These are phyloP conservation scores for Davidsoniella neocaledoniae DNA, from an alignment of 2,329 filamentous ascomycete genomes.

Conservation along the genomic window DNA sequence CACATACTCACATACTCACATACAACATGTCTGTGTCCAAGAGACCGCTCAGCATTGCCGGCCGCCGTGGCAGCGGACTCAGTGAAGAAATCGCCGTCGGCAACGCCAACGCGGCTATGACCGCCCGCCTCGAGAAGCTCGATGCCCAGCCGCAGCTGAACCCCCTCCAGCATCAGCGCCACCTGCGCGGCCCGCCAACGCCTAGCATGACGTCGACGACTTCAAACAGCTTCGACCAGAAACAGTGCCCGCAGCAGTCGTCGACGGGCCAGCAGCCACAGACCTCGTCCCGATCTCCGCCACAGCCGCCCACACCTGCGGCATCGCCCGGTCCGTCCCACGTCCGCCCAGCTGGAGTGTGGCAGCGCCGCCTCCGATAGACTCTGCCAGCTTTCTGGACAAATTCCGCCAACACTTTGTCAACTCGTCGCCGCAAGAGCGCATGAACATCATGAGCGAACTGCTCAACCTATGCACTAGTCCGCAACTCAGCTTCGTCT, in stretches of 20 bases:
- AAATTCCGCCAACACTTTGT: conserved; percentile 69
- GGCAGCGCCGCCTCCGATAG: conserved; percentile 47
- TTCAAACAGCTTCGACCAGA: conserved; percentile 39
- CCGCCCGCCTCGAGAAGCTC: background rate
- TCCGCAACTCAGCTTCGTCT: conserved; percentile 87
- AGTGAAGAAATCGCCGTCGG: conserved; percentile 40
- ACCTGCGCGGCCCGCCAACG: conserved; percentile 41
- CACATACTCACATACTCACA: background rate
- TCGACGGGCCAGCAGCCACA: conserved; percentile 17
- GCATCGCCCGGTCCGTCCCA: conserved; percentile 47
- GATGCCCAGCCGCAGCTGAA: conserved; percentile 20
- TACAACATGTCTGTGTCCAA: conserved; percentile 26
- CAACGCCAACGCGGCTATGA: conserved; percentile 23
- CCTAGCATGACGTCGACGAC: conserved; percentile 50
- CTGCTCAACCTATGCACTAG: conserved; percentile 88
- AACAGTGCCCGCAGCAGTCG: conserved; percentile 18
- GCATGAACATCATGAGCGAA: conserved; percentile 69
- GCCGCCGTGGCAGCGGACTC: conserved; percentile 40
- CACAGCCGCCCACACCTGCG: conserved; percentile 47
- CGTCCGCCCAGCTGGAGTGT: conserved; percentile 46
- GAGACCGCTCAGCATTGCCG: conserved; percentile 42
- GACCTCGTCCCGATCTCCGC: conserved; percentile 41
- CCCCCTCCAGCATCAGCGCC: conserved; percentile 36
- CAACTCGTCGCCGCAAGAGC: conserved; percentile 56
- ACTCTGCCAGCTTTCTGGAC: conserved; percentile 60